A percentile compares a stretch with the other conserved stretches of the same genome.
These are phyloP conservation scores for Phytophthora palmivora DNA, from an alignment of 352 stramenopile species.

Conservation along the genomic window DNA sequence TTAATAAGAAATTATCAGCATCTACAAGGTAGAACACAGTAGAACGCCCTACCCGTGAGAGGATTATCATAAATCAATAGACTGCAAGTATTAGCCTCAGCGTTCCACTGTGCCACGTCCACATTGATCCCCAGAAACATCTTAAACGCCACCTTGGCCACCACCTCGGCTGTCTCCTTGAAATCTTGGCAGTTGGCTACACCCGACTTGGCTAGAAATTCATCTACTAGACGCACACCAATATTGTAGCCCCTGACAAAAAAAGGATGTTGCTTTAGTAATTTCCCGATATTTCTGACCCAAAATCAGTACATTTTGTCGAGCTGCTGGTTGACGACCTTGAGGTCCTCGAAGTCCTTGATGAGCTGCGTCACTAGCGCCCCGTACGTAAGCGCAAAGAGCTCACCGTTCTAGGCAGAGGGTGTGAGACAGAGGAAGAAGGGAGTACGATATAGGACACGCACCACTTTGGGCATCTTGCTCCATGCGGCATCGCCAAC, in stretches of 20 bases:
- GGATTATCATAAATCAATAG: constrained; percentile 97
- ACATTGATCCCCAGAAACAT: constrained; percentile 98
- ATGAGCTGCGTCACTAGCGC: constrained; percentile 95
- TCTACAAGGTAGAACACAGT: background rate
- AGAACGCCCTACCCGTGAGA: constrained; percentile 64
- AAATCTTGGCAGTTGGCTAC: constrained; percentile 89
- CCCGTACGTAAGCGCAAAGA: constrained; percentile 98
- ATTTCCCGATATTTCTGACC: no score
- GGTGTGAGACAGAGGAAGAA: background rate
- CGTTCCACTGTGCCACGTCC: constrained; percentile 92
- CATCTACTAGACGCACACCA: constrained; percentile 96
- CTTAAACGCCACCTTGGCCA: constrained; percentile 97
- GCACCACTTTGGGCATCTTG: constrained; percentile 94
- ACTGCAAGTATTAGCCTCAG: constrained; percentile 88
- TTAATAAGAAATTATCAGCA: constrained; percentile 9
- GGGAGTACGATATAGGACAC: constrained; percentile 1
- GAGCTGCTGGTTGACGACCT: constrained; percentile 96
- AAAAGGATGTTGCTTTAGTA: no score
- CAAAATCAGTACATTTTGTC: constrained; percentile 94
- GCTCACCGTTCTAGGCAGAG: constrained; percentile 90
- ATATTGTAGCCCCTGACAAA: constrained; percentile 95
- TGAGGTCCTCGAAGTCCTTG: constrained; percentile 96
- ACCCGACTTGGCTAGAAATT: constrained; percentile 97
- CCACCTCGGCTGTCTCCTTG: constrained; percentile 94
- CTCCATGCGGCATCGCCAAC: constrained; percentile 89